These are phyloP conservation scores for Hypoxylon sp. DNA, from an alignment of 2,329 filamentous ascomycete genomes.

Conservation along the genomic window DNA sequence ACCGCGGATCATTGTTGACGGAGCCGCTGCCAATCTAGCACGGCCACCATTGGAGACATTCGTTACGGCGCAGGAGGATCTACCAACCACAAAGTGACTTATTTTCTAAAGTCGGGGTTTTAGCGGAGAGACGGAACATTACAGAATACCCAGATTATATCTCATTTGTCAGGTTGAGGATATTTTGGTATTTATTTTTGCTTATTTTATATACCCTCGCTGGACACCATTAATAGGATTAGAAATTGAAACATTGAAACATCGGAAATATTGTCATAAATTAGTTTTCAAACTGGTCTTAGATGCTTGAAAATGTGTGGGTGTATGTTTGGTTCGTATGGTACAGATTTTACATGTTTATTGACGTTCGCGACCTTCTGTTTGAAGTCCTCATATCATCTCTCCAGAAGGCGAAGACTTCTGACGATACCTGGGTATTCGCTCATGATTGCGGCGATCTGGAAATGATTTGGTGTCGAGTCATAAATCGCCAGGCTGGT, in stretches of 20 bases:
- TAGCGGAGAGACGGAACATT: conserved; percentile 10
- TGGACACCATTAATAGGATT: conserved; percentile 25
- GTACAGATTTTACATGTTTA: conserved; percentile 25
- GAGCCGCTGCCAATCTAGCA: conserved; percentile 17
- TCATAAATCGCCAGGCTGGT: background rate
- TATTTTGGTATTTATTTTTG: conserved; percentile 22
- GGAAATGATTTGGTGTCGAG: background rate
- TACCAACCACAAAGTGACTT: conserved; percentile 54
- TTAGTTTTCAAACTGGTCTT: conserved; percentile 4
- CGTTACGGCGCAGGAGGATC: conserved; percentile 66
- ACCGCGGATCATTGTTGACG: conserved; percentile 30
- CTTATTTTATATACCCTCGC: conserved; percentile 36
- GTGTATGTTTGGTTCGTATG: conserved; percentile 22
- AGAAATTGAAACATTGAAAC: conserved; percentile 18
- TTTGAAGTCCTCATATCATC: background rate
- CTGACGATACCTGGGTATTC: conserved; percentile 4
- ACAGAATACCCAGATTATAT: conserved; percentile 42
- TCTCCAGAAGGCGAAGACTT: background rate
- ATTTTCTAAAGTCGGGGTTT: conserved; percentile 15
- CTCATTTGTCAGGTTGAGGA: conserved; percentile 33
- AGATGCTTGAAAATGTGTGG: background rate
- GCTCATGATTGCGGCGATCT: background rate
- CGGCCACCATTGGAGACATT: conserved; percentile 65
- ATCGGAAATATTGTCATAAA: conserved; percentile 1
- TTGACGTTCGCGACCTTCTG: conserved; percentile 3